Percentiles rank a stretch among this genome's conserved stretches.
Conservation (phyloP, 2,329 filamentous ascomycete genomes). For the Colletotrichum melonis region DNA sequence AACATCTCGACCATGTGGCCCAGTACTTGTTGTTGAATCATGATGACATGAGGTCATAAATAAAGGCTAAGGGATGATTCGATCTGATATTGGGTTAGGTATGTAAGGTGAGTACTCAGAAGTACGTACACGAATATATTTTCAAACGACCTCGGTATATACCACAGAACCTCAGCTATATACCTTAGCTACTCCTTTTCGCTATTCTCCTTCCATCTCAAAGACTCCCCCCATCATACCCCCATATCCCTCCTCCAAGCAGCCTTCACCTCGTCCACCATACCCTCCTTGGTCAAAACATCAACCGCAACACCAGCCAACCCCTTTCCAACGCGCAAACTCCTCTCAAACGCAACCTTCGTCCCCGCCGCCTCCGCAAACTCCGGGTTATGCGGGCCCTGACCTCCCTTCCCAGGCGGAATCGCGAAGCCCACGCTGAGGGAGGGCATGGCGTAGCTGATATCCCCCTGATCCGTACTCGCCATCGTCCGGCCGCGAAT, state of each 20-base stretch:
- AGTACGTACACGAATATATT: too few species aligned
- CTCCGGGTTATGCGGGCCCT: conserved; percentile 39
- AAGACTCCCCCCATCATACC: neutral
- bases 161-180: too few species aligned
- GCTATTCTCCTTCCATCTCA: too few species aligned
- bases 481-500: conserved; percentile 58
- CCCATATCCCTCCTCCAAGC: conserved; percentile 40
- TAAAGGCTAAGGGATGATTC: too few species aligned
- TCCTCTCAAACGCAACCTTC: conserved; percentile 37
- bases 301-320: conserved; percentile 40
- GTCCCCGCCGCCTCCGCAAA: conserved; percentile 40
- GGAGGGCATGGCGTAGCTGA: conserved; percentile 68
- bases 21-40: too few species aligned
- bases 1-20: too few species aligned
- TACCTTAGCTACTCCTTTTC: too few species aligned
- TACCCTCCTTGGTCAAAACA: conserved; percentile 36
- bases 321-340: conserved; percentile 39
- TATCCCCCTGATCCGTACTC: conserved; percentile 69
- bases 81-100: too few species aligned
- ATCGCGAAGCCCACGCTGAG: conserved; percentile 65
- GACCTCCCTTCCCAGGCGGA: conserved; percentile 45
- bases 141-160: too few species aligned
- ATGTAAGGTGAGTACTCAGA: too few species aligned
- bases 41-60: too few species aligned
- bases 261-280: conserved; percentile 38